Evolutionary conservation across 2,329 filamentous ascomycete species (phyloP).

Genomic region (Lizonia empirigonia): DNA sequence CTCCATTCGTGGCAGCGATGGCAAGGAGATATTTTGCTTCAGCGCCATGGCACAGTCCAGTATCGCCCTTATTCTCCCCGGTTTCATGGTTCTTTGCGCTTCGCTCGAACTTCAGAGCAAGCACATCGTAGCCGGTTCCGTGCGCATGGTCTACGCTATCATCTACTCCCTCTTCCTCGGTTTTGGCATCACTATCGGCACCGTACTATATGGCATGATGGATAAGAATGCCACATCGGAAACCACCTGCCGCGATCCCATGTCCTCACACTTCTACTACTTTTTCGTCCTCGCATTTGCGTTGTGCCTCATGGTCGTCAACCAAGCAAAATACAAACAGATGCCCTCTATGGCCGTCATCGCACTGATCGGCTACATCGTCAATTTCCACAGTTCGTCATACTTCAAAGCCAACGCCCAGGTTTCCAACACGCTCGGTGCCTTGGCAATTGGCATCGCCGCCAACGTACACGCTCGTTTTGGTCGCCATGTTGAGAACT

Average conservation of each 20-base stretch:
- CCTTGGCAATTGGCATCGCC: slow-evolving; percentile 75
- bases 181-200: slow-evolving; percentile 59
- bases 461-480: slow-evolving; percentile 79
- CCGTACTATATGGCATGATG: slow-evolving; percentile 56
- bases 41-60: slow-evolving; percentile 57
- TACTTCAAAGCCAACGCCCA: slow-evolving; percentile 73
- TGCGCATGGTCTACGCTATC: slow-evolving; percentile 59
- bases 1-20: slow-evolving; percentile 49
- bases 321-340: slow-evolving; percentile 81
- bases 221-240: slow-evolving; percentile 54
- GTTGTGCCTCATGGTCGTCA: slow-evolving; percentile 75
- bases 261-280: slow-evolving; percentile 64
- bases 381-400: slow-evolving; percentile 73
- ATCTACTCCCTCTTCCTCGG: slow-evolving; percentile 60
- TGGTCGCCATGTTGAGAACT: slow-evolving; percentile 64
- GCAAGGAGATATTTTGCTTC: slow-evolving; percentile 56
- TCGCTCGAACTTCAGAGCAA: slow-evolving; percentile 56
- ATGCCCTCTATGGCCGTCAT: slow-evolving; percentile 77
- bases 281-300: slow-evolving; percentile 77
- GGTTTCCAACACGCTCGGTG: slow-evolving; percentile 77
- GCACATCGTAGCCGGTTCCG: slow-evolving; percentile 57
- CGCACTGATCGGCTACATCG: slow-evolving; percentile 73
- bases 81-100: slow-evolving; percentile 58
- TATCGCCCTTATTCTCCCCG: slow-evolving; percentile 58
- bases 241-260: slow-evolving; percentile 52